Conservation (phyloP, 2,329 filamentous ascomycete genomes). For the Botrytis squamosa region DNA sequence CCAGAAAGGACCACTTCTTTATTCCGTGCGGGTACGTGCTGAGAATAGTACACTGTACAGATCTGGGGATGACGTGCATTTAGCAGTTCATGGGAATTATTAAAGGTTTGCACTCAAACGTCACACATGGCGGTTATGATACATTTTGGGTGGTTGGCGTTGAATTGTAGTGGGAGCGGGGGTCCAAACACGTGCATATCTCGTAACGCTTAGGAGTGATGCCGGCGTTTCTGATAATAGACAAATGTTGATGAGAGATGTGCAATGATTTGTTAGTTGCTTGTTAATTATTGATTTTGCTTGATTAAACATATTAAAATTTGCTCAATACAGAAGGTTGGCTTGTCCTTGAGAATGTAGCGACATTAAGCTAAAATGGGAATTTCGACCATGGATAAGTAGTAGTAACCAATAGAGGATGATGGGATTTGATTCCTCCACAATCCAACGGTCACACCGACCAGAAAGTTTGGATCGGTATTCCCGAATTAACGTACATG, state of each 20-base stretch:
- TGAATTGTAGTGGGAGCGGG: not conserved
- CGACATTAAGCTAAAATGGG: not conserved
- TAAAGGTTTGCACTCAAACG: not conserved
- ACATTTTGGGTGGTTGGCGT: not conserved
- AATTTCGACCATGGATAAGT: not conserved
- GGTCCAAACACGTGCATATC: slow-evolving; percentile 12
- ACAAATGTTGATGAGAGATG: not conserved
- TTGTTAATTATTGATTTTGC: not conserved
- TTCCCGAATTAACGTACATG: slow-evolving; percentile 5
- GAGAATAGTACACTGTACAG: slow-evolving; percentile 7
- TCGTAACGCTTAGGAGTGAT: slow-evolving; percentile 4
- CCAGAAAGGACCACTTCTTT: slow-evolving; percentile 4
- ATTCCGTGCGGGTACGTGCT: slow-evolving; percentile 12
- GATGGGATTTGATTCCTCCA: not conserved
- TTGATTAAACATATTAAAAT: not conserved
- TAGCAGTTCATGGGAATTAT: not conserved
- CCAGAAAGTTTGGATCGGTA: not conserved
- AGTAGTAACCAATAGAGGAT: not conserved
- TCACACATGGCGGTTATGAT: slow-evolving; percentile 13
- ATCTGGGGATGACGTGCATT: slow-evolving; percentile 9
- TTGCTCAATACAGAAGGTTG: slow-evolving; percentile 2
- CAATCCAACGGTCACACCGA: slow-evolving; percentile 11
- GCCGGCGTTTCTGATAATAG: not conserved
- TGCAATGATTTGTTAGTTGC: not conserved
- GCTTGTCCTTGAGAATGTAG: not conserved